phyloP scores from a whole-genome alignment of 2,329 filamentous ascomycete genomes.

The Tolypocladium cylindrosporum region DNA sequence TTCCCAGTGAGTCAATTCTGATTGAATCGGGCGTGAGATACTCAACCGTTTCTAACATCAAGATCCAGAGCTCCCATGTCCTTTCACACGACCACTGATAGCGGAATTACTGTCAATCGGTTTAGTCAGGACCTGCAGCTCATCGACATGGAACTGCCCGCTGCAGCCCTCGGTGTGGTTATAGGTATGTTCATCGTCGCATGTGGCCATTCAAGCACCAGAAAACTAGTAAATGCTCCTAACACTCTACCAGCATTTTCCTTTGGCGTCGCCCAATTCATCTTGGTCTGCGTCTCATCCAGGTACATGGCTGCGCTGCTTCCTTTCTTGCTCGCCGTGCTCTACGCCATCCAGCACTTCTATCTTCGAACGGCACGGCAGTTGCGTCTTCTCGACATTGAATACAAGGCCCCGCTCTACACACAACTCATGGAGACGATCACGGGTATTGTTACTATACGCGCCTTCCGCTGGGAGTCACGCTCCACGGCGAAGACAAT shows the following conservation, averaged over 20 bases:
- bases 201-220: neutral
- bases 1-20: neutral
- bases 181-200: constrained; percentile 1
- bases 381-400: constrained; percentile 46
- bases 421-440: constrained; percentile 45
- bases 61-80: constrained; percentile 16
- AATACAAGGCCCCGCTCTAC: constrained; percentile 46
- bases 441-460: constrained; percentile 40
- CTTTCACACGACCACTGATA: constrained; percentile 23
- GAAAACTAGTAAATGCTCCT: neutral
- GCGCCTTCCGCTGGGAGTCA: constrained; percentile 42
- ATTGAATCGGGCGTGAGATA: neutral
- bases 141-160: constrained; percentile 25
- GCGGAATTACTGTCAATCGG: constrained; percentile 24
- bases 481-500: constrained; percentile 14
- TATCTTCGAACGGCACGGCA: constrained; percentile 51
- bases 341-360: constrained; percentile 42
- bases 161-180: constrained; percentile 12
- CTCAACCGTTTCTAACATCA: neutral
- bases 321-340: constrained; percentile 30
- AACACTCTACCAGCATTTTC: neutral
- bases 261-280: constrained; percentile 1
- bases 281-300: constrained; percentile 20
- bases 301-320: constrained; percentile 36
- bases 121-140: constrained; percentile 30